A percentile compares a stretch with the other conserved stretches of the same genome.
phyloP scores from a whole-genome alignment of 495 filamentous ascomycete genomes.

The Neurospora sp. region DNA sequence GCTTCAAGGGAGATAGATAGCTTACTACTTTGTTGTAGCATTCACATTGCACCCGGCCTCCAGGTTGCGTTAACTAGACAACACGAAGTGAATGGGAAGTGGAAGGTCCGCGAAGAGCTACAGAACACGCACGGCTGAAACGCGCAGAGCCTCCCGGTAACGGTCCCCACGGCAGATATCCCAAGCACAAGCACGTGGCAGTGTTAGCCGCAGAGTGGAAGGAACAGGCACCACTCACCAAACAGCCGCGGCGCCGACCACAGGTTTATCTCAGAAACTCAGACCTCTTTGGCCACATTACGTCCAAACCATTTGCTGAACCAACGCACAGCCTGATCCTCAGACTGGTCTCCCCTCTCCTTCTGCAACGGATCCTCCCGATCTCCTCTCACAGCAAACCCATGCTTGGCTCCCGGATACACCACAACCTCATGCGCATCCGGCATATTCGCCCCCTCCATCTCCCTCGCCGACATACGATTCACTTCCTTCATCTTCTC shows the following conservation, averaged over 20 bases:
- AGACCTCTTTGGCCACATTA: not conserved
- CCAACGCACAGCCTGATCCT: conserved; percentile 41
- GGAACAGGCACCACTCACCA: not conserved
- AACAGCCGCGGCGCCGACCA: not conserved
- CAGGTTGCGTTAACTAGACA: not conserved
- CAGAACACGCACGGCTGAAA: not conserved
- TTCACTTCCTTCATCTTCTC: conserved; percentile 32
- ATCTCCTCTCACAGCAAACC: conserved; percentile 49
- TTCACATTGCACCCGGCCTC: not conserved
- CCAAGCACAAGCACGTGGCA: not conserved
- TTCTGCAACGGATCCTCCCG: conserved; percentile 29
- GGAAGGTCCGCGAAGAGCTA: not conserved
- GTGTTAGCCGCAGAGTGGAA: not conserved
- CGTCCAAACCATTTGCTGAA: conserved; percentile 9
- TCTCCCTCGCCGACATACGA: not conserved
- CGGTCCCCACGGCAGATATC: not conserved
- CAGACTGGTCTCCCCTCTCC: conserved; percentile 37
- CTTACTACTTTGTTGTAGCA: not conserved
- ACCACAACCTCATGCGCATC: conserved; percentile 37
- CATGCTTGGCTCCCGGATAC: conserved; percentile 49
- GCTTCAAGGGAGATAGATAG: not conserved
- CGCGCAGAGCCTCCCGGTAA: not conserved
- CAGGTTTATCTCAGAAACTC: not conserved
- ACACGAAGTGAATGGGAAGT: not conserved
- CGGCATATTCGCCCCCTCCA: not conserved